These are phyloP conservation scores for Combretum micranthum DNA, from an alignment of 345 rosid species.

Conservation along the genomic window DNA sequence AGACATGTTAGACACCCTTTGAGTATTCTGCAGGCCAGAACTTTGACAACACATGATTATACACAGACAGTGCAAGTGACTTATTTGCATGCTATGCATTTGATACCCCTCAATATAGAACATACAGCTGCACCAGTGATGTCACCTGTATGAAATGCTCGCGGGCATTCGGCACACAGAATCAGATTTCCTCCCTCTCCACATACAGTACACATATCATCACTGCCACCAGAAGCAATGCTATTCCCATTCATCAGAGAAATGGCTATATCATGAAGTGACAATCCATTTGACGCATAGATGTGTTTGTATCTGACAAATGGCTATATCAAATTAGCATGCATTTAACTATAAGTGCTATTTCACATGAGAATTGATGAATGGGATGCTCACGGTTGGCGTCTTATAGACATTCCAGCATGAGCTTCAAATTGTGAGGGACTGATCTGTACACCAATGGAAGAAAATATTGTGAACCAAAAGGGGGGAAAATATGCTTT, in stretches of 20 bases:
- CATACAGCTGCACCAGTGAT: not conserved
- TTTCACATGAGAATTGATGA: slow-evolving; percentile 9
- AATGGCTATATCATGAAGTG: slow-evolving; percentile 91
- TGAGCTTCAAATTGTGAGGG: slow-evolving; percentile 99
- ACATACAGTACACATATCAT: slow-evolving; percentile 85
- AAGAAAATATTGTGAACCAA: slow-evolving; percentile 3
- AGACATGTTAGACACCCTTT: no score
- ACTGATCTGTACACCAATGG: slow-evolving; percentile 55
- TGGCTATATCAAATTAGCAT: slow-evolving; percentile 5
- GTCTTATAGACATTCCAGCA: slow-evolving; percentile 99
- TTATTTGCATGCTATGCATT: no score
- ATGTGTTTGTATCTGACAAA: slow-evolving; percentile 85
- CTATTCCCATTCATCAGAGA: slow-evolving; percentile 76
- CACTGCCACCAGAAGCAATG: slow-evolving; percentile 57
- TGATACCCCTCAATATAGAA: no score
- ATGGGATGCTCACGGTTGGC: slow-evolving; percentile 84
- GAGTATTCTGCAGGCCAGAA: no score
- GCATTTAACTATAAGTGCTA: slow-evolving; percentile 5
- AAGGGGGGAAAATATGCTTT: not conserved
- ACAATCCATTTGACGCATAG: slow-evolving; percentile 67
- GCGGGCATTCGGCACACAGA: slow-evolving; percentile 78
- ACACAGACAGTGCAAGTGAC: no score
- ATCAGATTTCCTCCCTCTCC: slow-evolving; percentile 78
- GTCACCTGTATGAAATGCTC: slow-evolving; percentile 78
- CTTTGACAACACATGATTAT: no score